phyloP scores from a whole-genome alignment of 345 rosid genomes.

The Trapa incisa region DNA sequence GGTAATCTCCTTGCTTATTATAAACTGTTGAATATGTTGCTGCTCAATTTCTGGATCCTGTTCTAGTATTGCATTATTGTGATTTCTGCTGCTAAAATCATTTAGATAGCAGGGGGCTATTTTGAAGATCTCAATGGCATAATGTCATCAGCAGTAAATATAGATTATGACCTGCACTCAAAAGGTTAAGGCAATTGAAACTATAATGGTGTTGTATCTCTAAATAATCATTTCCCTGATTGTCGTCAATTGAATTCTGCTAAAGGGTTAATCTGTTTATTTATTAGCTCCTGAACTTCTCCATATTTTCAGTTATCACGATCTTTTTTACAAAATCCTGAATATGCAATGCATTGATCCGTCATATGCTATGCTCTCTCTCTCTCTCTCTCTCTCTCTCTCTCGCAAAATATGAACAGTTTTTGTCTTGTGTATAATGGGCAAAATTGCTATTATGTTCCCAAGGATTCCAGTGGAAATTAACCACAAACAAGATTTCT shows the following conservation, averaged over 20 bases:
- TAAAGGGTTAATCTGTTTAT: not conserved
- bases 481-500: no score
- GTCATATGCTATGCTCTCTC: not conserved
- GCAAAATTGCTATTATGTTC: not conserved
- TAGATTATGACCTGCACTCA: not conserved
- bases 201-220: not conserved
- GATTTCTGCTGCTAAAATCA: not conserved
- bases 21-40: not conserved
- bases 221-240: not conserved
- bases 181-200: not conserved
- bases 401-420: not conserved
- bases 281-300: not conserved
- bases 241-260: not conserved
- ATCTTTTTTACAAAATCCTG: not conserved
- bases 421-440: not conserved
- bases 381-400: no score
- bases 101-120: no score
- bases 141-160: not conserved
- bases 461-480: no score
- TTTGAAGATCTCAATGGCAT: no score
- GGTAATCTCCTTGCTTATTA: constrained; percentile 18
- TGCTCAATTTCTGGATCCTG: not conserved
- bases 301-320: not conserved
- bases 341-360: not conserved
- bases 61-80: not conserved